Base-by-base conservation (phyloP, 805 yeast species). In the Monosporozyma servazzii region DNA sequence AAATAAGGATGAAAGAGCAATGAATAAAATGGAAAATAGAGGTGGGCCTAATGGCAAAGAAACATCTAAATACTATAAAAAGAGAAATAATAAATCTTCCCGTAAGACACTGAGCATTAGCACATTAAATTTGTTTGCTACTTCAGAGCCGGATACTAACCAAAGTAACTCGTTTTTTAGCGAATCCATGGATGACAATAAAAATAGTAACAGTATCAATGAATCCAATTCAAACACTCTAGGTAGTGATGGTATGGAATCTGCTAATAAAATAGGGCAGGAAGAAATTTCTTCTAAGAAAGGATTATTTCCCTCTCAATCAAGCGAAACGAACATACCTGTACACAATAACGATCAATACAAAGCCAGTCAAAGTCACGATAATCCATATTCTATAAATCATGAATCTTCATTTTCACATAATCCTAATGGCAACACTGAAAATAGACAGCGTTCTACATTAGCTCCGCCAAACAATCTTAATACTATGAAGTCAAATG, bases 1-100 rank as follows among this genome's bases (percentile, higher is more conserved):
- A 45, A 76, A 76, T 45, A 79, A 81, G 7, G 79, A 79, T 56
- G 70, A 69, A 48, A 70, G 78, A 48, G 86, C 86, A 1, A 59
- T 67, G 21, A 68, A 67, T 25, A 74, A 71, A 53, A 46, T 74
- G 18, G 46, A 49, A 20, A 55, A 53, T 3, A 45, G 45, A 25
- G 27, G 44, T 9, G 47, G 29, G 11, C n/a, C 41, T 7, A 46
- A 37, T 29, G 21, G 13, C 10, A 3, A 25, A 9, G 41, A 44
- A 27, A 17, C 54, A n/a, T 45, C 48, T 47, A 42, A 29, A 15
- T 5, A 33, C 3, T 36, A 44, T 18, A 20, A 49, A 17, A 36
- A 41, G 30, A 37, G 50, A 45, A 57, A 58, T 21, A 56, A 55
- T 44, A 62, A 56, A 45, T 18, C 31, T 15, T 5, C 45, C 13